Evolutionary conservation across 257 asterid genomes (phyloP), one percentile per base, ranked within the genome.

Genomic region (Craterostigma plantagineum): DNA sequence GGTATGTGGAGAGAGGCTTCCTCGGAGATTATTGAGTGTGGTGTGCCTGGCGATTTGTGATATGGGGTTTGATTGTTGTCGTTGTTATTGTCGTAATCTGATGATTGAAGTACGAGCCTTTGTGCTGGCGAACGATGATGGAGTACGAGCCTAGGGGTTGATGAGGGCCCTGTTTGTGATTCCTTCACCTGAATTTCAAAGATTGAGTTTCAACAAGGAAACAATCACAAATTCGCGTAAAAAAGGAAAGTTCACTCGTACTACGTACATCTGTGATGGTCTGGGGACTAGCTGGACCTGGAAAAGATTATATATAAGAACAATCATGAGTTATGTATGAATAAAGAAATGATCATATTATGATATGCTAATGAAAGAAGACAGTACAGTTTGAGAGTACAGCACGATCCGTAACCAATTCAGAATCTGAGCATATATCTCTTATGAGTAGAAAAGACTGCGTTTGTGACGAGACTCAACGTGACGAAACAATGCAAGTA

Each of bases 1-100:
- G 66, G 80, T 17, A 52, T 55, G 44, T 54, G 56, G n/a, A 73
- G 62, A 27, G 84, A 59, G 3, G 75, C 46, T 50, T 74, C 77
- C 63, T 69, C 91, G 17, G 83, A 61, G n/a, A n/a, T n/a, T 55
- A 71, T 54, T 46, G 93, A 69, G 52, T 61, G 53, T 36, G 72
- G n/a, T n/a, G n/a, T n/a, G n/a, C n/a, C 51, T 14, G 79, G 75
- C 14, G 85, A 69, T 55, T 73, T 76, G 67, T 56, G 58, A 8
- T 59, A 63, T 6, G 77, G 70, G 45, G 64, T 58, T 17, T 23
- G 30, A 23, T 23, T 23, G 30, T 2, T 23, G 30, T 23, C 6
- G 30, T 23, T 23, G 30, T 23, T 23, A 23, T 51, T 68, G 51
- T n/a, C n/a, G n/a, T 64, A 60, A 41, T 69, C 82, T 39, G 91